phyloP scores from a whole-genome alignment of 129 eudicot genomes.

The Artemisia annua region DNA sequence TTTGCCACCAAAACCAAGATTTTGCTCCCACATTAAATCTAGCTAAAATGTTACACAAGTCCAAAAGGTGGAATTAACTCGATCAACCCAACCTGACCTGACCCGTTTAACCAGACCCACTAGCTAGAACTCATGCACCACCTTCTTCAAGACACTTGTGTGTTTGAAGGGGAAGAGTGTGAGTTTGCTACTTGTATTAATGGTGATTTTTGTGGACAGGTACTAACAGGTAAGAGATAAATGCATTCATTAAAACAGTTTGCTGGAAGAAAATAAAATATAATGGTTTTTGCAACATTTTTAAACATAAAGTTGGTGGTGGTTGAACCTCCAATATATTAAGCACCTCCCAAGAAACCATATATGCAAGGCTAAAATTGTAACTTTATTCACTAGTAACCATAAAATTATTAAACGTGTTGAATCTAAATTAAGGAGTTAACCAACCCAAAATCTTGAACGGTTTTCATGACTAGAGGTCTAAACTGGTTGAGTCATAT shows the following conservation, averaged over 20 bases:
- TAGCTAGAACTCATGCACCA: conserved; percentile 26
- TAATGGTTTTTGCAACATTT: conserved; percentile 26
- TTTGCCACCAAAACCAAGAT: conserved; percentile 21
- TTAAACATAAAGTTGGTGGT: conserved; percentile 74
- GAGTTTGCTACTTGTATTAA: conserved; percentile 35
- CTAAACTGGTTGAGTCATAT: not conserved
- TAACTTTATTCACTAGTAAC: conserved; percentile 18
- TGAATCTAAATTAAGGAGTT: conserved; percentile 11
- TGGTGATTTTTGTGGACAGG: conserved; percentile 38
- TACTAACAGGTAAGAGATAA: conserved; percentile 50
- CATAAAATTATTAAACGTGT: conserved; percentile 23
- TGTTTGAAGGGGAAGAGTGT: conserved; percentile 35
- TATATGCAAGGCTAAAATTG: conserved; percentile 23
- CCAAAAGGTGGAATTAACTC: not conserved
- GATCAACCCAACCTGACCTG: not conserved
- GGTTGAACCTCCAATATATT: conserved; percentile 67
- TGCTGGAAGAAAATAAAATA: conserved; percentile 32
- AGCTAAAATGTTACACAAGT: not conserved
- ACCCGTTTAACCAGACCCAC: not conserved
- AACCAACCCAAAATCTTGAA: not conserved
- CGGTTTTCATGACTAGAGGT: not conserved
- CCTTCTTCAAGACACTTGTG: conserved; percentile 27
- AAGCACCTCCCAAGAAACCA: conserved; percentile 38
- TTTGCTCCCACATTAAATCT: conserved; percentile 17
- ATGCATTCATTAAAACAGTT: conserved; percentile 53